Evolutionary conservation across 805 yeast genomes (phyloP).

Genomic region (Yarrowia sp.): DNA sequence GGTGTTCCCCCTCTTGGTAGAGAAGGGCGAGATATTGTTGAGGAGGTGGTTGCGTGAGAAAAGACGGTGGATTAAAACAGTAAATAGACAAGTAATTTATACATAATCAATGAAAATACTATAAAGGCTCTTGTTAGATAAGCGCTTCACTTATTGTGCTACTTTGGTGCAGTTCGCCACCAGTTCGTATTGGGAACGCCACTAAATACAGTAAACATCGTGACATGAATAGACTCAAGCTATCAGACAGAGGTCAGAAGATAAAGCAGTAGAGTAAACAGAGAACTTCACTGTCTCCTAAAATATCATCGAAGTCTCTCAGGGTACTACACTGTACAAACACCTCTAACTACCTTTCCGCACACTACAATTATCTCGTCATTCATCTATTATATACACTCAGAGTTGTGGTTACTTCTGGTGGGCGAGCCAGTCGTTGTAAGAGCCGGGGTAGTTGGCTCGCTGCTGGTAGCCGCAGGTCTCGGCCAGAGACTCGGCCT

Average conservation of each 20-base stretch:
- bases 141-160: no score
- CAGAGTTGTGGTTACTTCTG: slow-evolving; percentile 23
- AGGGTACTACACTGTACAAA: background rate
- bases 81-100: background rate
- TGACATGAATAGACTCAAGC: background rate
- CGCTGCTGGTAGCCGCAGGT: slow-evolving; percentile 87
- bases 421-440: slow-evolving; percentile 72
- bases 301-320: no score
- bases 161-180: no score
- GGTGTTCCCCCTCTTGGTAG: slow-evolving; percentile 80
- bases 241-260: no score
- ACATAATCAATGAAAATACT: background rate
- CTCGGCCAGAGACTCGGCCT: slow-evolving; percentile 89
- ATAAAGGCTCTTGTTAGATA: no score
- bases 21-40: slow-evolving; percentile 60
- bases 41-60: slow-evolving; percentile 18
- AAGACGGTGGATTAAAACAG: background rate
- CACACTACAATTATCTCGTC: no score
- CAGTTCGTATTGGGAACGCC: background rate
- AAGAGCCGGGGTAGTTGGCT: slow-evolving; percentile 86
- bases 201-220: background rate
- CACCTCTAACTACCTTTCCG: no score
- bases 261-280: no score
- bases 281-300: no score
- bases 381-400: slow-evolving; percentile 17